Evolutionary conservation across 2,329 filamentous ascomycete species (phyloP).

Genomic region (Thelonectria olida): DNA sequence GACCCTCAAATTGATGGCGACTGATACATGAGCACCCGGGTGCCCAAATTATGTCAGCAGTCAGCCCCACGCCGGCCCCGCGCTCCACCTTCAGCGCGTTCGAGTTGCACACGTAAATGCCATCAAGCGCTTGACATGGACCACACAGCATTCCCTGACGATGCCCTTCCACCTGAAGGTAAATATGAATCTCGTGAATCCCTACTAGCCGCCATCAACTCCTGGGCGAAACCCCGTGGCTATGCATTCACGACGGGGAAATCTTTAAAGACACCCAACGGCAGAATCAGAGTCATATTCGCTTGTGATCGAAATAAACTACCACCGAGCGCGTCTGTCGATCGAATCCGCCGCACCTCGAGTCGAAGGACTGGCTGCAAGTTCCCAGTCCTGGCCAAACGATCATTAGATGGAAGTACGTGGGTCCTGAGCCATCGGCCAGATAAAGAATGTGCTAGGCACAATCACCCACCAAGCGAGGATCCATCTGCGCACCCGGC

Average conservation of each 20-base stretch:
- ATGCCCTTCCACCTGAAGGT: too few relatives aligned
- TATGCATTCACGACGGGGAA: conserved; percentile 27
- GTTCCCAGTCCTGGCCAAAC: conserved; percentile 23
- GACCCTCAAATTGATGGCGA: too few relatives aligned
- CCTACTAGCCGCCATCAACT: too few relatives aligned
- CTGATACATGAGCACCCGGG: too few relatives aligned
- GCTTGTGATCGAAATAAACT: too few relatives aligned
- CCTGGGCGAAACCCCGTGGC: conserved; percentile 41
- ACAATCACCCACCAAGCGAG: conserved; percentile 20
- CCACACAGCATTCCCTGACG: too few relatives aligned
- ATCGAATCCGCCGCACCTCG: conserved; percentile 13
- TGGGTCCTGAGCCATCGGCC: conserved; percentile 20
- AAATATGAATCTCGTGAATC: too few relatives aligned
- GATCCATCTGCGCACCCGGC: conserved; percentile 14
- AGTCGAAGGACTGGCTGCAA: conserved; percentile 20
- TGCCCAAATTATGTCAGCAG: too few relatives aligned
- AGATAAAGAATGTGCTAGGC: background rate
- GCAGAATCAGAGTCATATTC: background rate
- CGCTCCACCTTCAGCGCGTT: too few relatives aligned
- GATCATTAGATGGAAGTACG: conserved; percentile 14
- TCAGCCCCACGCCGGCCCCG: too few relatives aligned
- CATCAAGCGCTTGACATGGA: too few relatives aligned
- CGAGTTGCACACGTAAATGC: too few relatives aligned
- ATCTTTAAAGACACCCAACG: conserved; percentile 20
- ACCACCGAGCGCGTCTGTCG: background rate